Conservation (phyloP, 805 yeast species). For the Saccharomycopsis malanga region DNA sequence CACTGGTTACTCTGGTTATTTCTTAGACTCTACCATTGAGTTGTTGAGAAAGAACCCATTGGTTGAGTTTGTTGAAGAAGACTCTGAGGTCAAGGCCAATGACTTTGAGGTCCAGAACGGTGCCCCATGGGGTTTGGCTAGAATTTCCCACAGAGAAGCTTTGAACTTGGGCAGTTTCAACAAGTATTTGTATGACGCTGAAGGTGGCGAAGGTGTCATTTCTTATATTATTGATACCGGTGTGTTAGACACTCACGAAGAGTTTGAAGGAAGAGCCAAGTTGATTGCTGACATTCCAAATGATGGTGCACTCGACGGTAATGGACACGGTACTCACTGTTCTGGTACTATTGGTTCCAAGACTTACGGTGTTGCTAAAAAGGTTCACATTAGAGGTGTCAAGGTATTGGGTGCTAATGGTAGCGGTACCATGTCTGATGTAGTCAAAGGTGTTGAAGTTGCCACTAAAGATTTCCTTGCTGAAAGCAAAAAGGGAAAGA, state of each 20-base stretch:
- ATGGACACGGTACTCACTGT: conserved; percentile 64
- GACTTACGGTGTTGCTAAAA: conserved; percentile 55
- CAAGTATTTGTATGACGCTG: conserved; percentile 52
- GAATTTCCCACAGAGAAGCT: conserved; percentile 60
- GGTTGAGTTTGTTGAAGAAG: conserved; percentile 60
- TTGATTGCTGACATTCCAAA: conserved; percentile 56
- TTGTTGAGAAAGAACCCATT: conserved; percentile 60
- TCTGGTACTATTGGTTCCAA: conserved; percentile 58
- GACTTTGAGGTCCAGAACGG: conserved; percentile 47
- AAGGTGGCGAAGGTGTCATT: conserved; percentile 55
- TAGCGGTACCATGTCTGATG: conserved; percentile 54
- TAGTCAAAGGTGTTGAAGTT: conserved; percentile 54
- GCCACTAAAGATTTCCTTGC: conserved; percentile 44
- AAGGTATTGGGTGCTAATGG: conserved; percentile 56
- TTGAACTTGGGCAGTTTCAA: conserved; percentile 51
- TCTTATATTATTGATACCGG: conserved; percentile 54
- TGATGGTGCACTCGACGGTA: conserved; percentile 43
- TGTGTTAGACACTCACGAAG: conserved; percentile 45
- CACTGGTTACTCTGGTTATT: conserved; percentile 80
- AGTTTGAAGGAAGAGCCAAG: conserved; percentile 52
- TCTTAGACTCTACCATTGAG: conserved; percentile 68
- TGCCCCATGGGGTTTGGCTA: conserved; percentile 73
- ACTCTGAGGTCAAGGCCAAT: conserved; percentile 48
- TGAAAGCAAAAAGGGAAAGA: conserved; percentile 33
- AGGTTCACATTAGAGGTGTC: conserved; percentile 51